Evolutionary conservation across 176 grass and related monocot genomes (phyloP), one percentile per base, ranked within the genome.

Genomic region (Secale cereale): DNA sequence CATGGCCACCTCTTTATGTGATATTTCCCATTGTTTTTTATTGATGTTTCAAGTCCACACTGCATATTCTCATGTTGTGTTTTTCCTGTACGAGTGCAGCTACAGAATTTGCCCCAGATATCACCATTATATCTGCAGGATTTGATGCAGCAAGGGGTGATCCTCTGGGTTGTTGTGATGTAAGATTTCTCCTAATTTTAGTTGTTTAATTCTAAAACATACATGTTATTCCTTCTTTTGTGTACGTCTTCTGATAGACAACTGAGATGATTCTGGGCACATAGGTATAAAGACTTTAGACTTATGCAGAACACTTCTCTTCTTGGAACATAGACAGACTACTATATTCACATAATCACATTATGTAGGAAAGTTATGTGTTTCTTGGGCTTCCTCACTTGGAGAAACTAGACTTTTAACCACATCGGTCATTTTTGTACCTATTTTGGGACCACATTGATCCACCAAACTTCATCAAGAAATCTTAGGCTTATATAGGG

Each of bases 101-200:
- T 91, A 26, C 62, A 70, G 86, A 95, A 57, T 98, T 98, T 89
- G 91, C 83, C 19, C 89, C 96, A 33, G 96, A 98, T 73, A 89
- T 98, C 69, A 98, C 87, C 65, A 95, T 98, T 83, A 91, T 98
- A 92, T 98, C 93, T 61, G 93, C 96, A 73, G 96, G 96, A 41
- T 98, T 98, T 83, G 96, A 98, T 92, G 96, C 96, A 45, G 96
- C 96, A 74, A 92, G 91, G 77, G 96, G 96, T 81, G 96, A 98
- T 85, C 93, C 96, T 77, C 81, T 98, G 35, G 96, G 96, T 65
- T 82, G 96, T 89, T 98, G 96, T 79, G 93, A 95, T 92, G 96
- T 98, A 88, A 87, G 93, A 71, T 80, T 74, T 82, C 62, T 78
- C 70, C 3, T 65, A 76, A 39, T 77, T 85, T 52, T 36, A 13